phyloP scores from a whole-genome alignment of 768 basidiomycete genomes.

The Asterophora lycoperdoides region DNA sequence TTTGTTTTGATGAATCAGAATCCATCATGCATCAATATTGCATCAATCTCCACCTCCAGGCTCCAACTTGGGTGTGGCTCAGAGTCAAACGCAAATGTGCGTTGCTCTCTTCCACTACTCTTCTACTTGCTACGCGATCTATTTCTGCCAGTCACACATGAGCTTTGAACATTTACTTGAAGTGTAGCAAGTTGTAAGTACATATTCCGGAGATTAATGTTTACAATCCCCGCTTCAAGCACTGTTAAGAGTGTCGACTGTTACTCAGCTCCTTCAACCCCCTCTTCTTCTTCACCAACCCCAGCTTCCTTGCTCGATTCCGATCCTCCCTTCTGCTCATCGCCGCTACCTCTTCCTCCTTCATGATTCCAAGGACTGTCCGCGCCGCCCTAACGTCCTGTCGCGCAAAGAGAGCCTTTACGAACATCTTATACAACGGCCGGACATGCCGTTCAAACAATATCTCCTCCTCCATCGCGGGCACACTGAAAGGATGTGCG shows the following conservation, averaged over 20 bases:
- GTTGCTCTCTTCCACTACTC: no score
- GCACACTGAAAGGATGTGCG: conserved; percentile 24
- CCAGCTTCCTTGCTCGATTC: conserved; percentile 28
- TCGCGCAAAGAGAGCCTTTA: conserved; percentile 55
- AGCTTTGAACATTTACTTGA: no score
- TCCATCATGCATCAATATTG: no score
- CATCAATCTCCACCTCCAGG: no score
- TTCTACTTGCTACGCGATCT: no score
- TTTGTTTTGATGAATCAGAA: no score
- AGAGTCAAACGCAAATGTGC: no score
- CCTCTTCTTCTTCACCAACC: conserved; percentile 28
- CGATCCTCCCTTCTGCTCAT: conserved; percentile 28
- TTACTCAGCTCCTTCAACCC: background rate
- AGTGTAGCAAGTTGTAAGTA: no score
- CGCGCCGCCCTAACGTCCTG: conserved; percentile 52
- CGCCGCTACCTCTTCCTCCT: conserved; percentile 33
- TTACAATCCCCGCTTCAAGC: no score
- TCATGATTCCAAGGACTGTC: conserved; percentile 52
- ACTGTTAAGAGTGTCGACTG: background rate
- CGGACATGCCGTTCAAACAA: conserved; percentile 56
- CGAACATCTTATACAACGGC: conserved; percentile 72
- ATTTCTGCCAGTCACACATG: no score
- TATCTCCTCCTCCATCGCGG: conserved; percentile 37
- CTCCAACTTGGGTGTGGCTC: no score
- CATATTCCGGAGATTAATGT: no score